Base-by-base conservation (phyloP, 2,329 filamentous ascomycete genomes). In the Botrytis fabae region DNA sequence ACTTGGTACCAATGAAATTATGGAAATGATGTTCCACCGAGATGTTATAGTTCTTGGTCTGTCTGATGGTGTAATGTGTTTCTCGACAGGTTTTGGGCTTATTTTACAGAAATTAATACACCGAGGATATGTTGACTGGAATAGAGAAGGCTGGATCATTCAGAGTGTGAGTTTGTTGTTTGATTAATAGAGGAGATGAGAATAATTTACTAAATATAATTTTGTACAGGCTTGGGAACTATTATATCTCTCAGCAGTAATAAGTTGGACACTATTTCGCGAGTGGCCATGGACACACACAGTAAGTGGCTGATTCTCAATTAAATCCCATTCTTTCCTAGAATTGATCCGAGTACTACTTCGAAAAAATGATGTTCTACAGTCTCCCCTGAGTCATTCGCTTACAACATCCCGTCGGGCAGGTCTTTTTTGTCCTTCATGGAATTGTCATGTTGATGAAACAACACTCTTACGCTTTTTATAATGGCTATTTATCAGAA, bases 241-340 rank as follows among this genome's bases (percentile, higher is more conserved):
- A 0, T 75, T 85, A 22, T 94, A 91, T 77, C 86, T 94, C 18
- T 85, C 83, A 6, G 84, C 84, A 14, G 86, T 91, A 5, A 83
- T 94, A 8, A 87, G 86, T 69, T 88, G 92, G 83, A 91, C 92
- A 0, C 86, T 92, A 68, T 86, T 90, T 78, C 86, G 92, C 7
- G 88, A 93, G 69, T 95, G 92, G 93, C 91, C 92, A 1, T 95
- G 93, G 93, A 93, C 92, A 22, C 92, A 94, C 78, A 93, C 91
- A 2, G 90, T 94, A 62, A 69, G 70, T 72, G 38, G 22, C 18
- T 10, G 28, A 65, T 60, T 28, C 7, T 25, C 16, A 20, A 1
- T 63, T 22, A 40, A 63, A 28, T 18, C 16, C 10, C 22, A 16
- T 40, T 16, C 16, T 10, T 8, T 22, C 54, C 46, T 28, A 22